These are phyloP conservation scores for Claviceps sp. DNA, from an alignment of 2,329 filamentous ascomycete species.

Conservation along the genomic window DNA sequence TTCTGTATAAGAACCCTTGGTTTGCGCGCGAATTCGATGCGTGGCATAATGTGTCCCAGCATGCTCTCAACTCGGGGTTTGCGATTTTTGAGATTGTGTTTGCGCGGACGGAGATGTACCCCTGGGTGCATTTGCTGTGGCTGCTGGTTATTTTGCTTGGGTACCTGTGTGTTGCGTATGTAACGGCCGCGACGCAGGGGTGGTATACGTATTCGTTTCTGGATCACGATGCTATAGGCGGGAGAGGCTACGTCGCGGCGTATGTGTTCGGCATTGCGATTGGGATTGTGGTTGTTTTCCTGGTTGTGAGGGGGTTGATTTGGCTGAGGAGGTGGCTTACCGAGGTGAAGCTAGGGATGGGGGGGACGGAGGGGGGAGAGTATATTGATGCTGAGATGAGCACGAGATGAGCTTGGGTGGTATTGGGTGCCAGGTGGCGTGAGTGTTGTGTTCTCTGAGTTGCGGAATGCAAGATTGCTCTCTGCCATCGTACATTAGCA, in stretches of 20 bases:
- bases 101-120: slow-evolving; percentile 47
- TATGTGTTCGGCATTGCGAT: slow-evolving; percentile 49
- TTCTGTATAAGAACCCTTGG: slow-evolving; percentile 41
- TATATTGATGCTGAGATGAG: slow-evolving; percentile 15
- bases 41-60: slow-evolving; percentile 59
- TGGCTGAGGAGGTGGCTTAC: slow-evolving; percentile 36
- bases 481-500: no score
- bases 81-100: slow-evolving; percentile 64
- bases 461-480: no score
- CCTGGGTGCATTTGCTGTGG: slow-evolving; percentile 51
- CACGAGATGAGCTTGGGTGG: no score
- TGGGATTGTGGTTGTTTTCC: slow-evolving; percentile 39
- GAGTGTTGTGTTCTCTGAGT: no score
- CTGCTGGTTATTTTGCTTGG: slow-evolving; percentile 56
- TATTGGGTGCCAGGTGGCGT: no score
- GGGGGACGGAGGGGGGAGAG: slow-evolving; percentile 21
- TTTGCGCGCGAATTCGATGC: slow-evolving; percentile 35
- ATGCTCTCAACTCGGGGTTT: slow-evolving; percentile 60
- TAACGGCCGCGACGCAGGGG: slow-evolving; percentile 54
- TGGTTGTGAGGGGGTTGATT: slow-evolving; percentile 35
- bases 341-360: slow-evolving; percentile 30
- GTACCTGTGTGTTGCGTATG: slow-evolving; percentile 62
- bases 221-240: slow-evolving; percentile 42
- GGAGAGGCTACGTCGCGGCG: slow-evolving; percentile 38
- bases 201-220: slow-evolving; percentile 73